Evolutionary conservation across 2,329 filamentous ascomycete genomes (phyloP).

Genomic region (Diaporthe eres): DNA sequence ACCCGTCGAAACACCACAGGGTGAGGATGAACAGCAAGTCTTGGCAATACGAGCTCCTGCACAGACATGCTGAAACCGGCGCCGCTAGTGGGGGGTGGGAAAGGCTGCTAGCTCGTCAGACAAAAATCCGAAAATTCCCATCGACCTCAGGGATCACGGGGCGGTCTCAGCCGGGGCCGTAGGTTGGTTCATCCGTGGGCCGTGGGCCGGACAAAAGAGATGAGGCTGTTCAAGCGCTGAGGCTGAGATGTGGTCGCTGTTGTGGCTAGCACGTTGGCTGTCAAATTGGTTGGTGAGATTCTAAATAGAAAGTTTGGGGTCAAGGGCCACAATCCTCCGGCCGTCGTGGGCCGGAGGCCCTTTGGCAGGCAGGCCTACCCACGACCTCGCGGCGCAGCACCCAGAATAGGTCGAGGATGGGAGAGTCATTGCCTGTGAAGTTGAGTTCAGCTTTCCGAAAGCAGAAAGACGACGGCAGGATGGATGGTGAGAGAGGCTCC

Average conservation of each 20-base stretch:
- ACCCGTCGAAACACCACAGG: conserved; percentile 22
- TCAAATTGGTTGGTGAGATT: conserved; percentile 11
- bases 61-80: conserved; percentile 35
- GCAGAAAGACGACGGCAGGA: conserved; percentile 5
- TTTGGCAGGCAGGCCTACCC: background rate
- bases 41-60: conserved; percentile 34
- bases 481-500: background rate
- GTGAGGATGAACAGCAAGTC: conserved; percentile 20
- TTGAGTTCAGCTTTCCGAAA: conserved; percentile 8
- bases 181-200: conserved; percentile 32
- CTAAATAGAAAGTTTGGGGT: conserved; percentile 21
- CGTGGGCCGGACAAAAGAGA: conserved; percentile 1
- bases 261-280: conserved; percentile 1
- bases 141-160: conserved; percentile 4
- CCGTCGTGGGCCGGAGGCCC: background rate
- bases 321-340: background rate
- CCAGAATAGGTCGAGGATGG: background rate
- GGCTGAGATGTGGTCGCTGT: conserved; percentile 16
- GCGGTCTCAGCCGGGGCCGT: conserved; percentile 30
- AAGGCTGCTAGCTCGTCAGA: conserved; percentile 30
- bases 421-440: background rate
- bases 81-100: conserved; percentile 6
- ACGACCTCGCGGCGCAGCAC: conserved; percentile 4
- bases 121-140: background rate
- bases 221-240: conserved; percentile 11